A percentile compares a stretch with the other conserved stretches of the same genome.
Conservation (phyloP, 495 filamentous ascomycete genomes). For the Hypoxylon rickii region DNA sequence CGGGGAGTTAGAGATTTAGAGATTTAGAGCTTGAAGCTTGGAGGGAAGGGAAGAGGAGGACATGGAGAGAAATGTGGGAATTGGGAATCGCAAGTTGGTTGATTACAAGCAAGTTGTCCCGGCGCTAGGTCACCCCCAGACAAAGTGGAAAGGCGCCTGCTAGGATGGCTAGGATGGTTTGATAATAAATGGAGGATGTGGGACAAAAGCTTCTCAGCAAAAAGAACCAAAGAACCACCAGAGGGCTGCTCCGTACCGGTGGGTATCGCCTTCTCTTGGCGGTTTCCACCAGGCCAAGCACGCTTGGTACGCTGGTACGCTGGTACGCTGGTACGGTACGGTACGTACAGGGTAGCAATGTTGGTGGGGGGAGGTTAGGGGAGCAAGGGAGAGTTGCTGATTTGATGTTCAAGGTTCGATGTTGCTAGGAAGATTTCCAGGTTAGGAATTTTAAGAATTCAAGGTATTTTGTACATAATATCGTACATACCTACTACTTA, state of each 20-base stretch:
- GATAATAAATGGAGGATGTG: constrained; percentile 23
- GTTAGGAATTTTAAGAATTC: too few relatives aligned
- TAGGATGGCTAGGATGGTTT: constrained; percentile 13
- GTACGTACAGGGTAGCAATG: neutral
- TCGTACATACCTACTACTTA: too few relatives aligned
- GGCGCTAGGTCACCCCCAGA: constrained; percentile 36
- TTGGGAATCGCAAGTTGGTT: constrained; percentile 24
- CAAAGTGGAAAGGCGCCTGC: constrained; percentile 28
- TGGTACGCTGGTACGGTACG: neutral
- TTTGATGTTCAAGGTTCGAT: too few relatives aligned
- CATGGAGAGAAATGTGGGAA: constrained; percentile 26
- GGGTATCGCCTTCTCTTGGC: constrained; percentile 33
- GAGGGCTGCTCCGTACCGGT: constrained; percentile 29
- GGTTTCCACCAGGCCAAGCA: constrained; percentile 22
- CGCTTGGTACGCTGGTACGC: constrained; percentile 9
- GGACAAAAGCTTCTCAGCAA: constrained; percentile 3
- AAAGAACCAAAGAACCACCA: constrained; percentile 2
- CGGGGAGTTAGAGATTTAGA: too few relatives aligned
- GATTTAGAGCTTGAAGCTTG: too few relatives aligned
- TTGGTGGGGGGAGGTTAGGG: neutral
- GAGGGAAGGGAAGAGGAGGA: constrained; percentile 10
- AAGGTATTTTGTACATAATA: too few relatives aligned
- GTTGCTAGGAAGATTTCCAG: too few relatives aligned
- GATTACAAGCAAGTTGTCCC: constrained; percentile 23
- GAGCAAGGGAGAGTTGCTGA: too few relatives aligned